These are phyloP conservation scores for Gynandropsis gynandra DNA, from an alignment of 345 rosid species.

Conservation along the genomic window DNA sequence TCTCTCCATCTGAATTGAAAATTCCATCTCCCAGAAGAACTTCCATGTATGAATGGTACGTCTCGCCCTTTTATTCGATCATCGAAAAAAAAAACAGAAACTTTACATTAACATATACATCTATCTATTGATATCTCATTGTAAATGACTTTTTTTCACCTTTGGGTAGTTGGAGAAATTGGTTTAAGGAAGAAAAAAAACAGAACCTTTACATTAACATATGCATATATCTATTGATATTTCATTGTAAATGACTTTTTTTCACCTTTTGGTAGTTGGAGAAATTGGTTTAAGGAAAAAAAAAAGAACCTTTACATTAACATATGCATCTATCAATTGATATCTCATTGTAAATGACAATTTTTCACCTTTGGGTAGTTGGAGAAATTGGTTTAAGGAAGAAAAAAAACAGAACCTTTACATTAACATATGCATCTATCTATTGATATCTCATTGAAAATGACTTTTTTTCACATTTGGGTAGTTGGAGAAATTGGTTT, in stretches of 20 bases:
- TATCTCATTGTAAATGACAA: background rate
- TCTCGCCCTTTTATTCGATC: constrained; percentile 57
- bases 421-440: background rate
- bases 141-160: constrained; percentile 31
- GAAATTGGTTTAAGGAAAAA: constrained; percentile 81
- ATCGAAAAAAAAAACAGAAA: background rate
- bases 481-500: constrained; percentile 75
- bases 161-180: constrained; percentile 84
- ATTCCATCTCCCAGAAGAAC: constrained; percentile 87
- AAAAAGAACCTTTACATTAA: too few species aligned
- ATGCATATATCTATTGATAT: background rate
- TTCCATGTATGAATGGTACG: constrained; percentile 91
- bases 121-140: background rate
- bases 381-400: constrained; percentile 73
- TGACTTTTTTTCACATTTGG: constrained; percentile 55
- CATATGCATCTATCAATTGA: background rate
- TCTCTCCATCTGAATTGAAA: constrained; percentile 83
- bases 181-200: constrained; percentile 78
- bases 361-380: constrained; percentile 80
- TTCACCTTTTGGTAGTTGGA: constrained; percentile 83
- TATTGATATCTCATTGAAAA: background rate
- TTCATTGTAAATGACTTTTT: background rate
- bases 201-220: too few species aligned
- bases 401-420: too few species aligned
- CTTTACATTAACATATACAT: background rate